Evolutionary conservation across 2,329 filamentous ascomycete species (phyloP).

Genomic region (Teratosphaeria nubilosa): DNA sequence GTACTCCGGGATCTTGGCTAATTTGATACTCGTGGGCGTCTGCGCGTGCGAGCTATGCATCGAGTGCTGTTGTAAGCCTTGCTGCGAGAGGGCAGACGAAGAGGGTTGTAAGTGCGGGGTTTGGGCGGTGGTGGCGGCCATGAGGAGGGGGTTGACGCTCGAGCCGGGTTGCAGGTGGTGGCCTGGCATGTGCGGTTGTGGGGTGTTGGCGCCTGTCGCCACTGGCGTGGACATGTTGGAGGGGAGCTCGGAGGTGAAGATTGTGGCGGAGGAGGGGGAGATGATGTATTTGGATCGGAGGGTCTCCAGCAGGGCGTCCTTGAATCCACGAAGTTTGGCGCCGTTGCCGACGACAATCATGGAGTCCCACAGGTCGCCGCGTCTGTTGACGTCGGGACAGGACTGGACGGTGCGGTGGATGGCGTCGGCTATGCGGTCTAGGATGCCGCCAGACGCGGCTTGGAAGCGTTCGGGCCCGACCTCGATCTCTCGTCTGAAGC

Average conservation of each 20-base stretch:
- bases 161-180: constrained; percentile 20
- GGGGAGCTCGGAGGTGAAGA: constrained; percentile 93
- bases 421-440: constrained; percentile 74
- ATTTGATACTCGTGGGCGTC: constrained; percentile 76
- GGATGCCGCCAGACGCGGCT: constrained; percentile 53
- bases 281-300: constrained; percentile 77
- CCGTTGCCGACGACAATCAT: constrained; percentile 89
- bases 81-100: constrained; percentile 6
- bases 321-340: constrained; percentile 62
- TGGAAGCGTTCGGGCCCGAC: constrained; percentile 66
- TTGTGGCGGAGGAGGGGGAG: constrained; percentile 84
- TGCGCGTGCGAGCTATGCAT: constrained; percentile 51
- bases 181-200: constrained; percentile 47
- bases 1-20: constrained; percentile 68
- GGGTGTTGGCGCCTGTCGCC: constrained; percentile 85
- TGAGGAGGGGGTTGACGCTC: constrained; percentile 74
- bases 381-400: constrained; percentile 74
- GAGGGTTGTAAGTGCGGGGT: constrained; percentile 27
- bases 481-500: constrained; percentile 54
- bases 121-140: constrained; percentile 74
- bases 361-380: constrained; percentile 82
- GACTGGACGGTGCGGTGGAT: constrained; percentile 76
- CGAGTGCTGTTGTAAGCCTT: constrained; percentile 25
- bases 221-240: constrained; percentile 86
- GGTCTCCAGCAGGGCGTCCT: constrained; percentile 73